Percentiles rank a stretch among this genome's conserved stretches.
Conservation (phyloP, 2,329 filamentous ascomycete genomes). For the Botrytis squamosa region DNA sequence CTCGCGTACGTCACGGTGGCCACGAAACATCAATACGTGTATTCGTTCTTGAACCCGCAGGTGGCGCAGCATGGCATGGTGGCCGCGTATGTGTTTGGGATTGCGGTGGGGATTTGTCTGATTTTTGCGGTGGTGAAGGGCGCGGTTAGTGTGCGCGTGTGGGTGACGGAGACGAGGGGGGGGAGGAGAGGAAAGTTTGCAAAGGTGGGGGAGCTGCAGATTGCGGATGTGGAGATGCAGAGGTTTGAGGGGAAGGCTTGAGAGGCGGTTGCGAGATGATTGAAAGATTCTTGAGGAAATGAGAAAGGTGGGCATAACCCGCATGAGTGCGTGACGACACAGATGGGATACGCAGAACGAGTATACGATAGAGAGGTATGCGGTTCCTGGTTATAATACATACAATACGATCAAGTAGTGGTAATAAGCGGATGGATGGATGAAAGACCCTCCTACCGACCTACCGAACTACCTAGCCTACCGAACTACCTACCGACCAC, state of each 20-base stretch:
- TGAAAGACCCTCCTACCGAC: background rate
- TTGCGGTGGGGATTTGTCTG: constrained; percentile 32
- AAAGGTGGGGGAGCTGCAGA: background rate
- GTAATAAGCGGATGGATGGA: background rate
- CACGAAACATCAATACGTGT: constrained; percentile 72
- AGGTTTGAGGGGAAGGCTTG: constrained; percentile 6
- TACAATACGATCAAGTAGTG: background rate
- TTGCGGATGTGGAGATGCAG: constrained; percentile 3
- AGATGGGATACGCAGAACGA: background rate
- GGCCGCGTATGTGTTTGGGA: constrained; percentile 34
- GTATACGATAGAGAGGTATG: background rate
- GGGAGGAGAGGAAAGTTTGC: constrained; percentile 23
- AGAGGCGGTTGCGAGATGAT: rapidly evolving
- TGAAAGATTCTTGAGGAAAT: no score
- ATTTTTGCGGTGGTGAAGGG: constrained; percentile 32
- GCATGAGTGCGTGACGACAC: rapidly evolving
- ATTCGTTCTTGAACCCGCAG: constrained; percentile 69
- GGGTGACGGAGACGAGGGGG: constrained; percentile 45
- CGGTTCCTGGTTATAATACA: background rate
- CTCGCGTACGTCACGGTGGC: constrained; percentile 72
- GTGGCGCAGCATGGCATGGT: constrained; percentile 27
- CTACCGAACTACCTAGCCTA: no score
- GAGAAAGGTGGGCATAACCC: background rate
- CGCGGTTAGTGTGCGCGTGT: constrained; percentile 26
- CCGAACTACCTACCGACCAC: no score